Conservation (phyloP, 139 green algal species). For the Trebouxia sp. region DNA sequence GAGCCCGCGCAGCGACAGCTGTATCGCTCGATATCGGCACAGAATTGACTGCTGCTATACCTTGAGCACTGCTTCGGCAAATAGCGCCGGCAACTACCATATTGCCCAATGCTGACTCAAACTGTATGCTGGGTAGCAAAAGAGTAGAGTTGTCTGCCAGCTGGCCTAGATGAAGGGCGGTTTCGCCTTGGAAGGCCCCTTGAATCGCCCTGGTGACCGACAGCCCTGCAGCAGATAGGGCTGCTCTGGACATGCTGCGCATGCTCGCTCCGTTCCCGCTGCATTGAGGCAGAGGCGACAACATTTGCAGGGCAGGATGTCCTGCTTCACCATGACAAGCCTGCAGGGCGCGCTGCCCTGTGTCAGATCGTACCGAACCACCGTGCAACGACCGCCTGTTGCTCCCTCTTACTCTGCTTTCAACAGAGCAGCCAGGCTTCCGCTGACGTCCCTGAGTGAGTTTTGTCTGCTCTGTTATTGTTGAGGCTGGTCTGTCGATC, state of each 20-base stretch:
- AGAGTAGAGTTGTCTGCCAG: neutral
- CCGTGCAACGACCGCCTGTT: neutral
- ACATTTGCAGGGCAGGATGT: constrained; percentile 1
- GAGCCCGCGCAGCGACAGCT: too few species aligned
- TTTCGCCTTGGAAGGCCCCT: neutral
- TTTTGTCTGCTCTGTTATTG: neutral
- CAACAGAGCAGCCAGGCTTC: neutral
- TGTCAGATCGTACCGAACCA: neutral
- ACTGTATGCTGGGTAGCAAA: too few species aligned
- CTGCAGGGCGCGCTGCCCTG: constrained; percentile 2
- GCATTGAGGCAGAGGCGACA: too few species aligned
- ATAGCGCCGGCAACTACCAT: neutral
- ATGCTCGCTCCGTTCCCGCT: neutral
- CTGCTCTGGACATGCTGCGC: neutral
- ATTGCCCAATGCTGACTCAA: neutral
- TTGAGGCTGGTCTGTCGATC: neutral
- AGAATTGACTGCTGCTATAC: too few species aligned
- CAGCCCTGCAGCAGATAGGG: neutral
- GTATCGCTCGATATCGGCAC: too few species aligned
- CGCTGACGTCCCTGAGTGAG: neutral
- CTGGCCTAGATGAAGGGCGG: neutral
- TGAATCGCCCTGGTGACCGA: too few species aligned
- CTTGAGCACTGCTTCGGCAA: too few species aligned
- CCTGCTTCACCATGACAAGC: constrained; percentile 11
- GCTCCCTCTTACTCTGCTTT: neutral